Evolutionary conservation across 805 yeast species (phyloP), one percentile per base, ranked within the genome.

Genomic region (Yarrowia bubula): DNA sequence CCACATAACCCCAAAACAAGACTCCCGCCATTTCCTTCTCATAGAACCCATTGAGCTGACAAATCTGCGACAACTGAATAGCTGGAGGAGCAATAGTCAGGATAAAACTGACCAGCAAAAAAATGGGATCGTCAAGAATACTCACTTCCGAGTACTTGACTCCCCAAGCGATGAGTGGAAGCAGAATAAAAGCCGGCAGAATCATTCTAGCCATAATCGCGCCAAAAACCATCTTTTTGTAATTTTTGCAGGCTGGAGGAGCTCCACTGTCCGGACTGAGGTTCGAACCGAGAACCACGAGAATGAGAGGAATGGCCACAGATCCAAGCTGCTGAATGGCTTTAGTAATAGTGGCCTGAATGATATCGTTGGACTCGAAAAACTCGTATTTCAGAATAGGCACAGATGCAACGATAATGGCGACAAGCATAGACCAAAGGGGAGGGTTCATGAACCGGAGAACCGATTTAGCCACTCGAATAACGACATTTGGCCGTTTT

Each of bases 31-130:
- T 86, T 70, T 85, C 89, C 66, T 79, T 77, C 70, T 86, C 88
- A 72, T 82, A 85, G 32, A 86, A 80, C 55, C 79, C 80, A 72
- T 86, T 86, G 64, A 85, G 73, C 70, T 84, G 88, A 66, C 86
- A 84, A 66, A 85, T 86, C 71, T 85, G 89, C 15, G 86, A 81
- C 48, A 85, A 78, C 75, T 86, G 89, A 68, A 85, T 85, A 8
- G 89, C 89, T 0, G 89, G 89, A 3, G 89, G 89, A 1, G 87
- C 81, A 1, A 84, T 80, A 1, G 88, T 84, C 51, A 85, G 78
- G 17, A 85, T 76, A 69, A 86, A 85, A 11, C 84, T 79, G 48
- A 85, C 86, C 50, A 85, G 80, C 67, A 86, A 72, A 69, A 85
- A 85, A 64, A 86, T 83, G 9, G 89, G 89, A 71, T 85, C 83